These are phyloP conservation scores for Setaria viridis DNA, from an alignment of 202 grass and related monocot genomes.

Conservation along the genomic window DNA sequence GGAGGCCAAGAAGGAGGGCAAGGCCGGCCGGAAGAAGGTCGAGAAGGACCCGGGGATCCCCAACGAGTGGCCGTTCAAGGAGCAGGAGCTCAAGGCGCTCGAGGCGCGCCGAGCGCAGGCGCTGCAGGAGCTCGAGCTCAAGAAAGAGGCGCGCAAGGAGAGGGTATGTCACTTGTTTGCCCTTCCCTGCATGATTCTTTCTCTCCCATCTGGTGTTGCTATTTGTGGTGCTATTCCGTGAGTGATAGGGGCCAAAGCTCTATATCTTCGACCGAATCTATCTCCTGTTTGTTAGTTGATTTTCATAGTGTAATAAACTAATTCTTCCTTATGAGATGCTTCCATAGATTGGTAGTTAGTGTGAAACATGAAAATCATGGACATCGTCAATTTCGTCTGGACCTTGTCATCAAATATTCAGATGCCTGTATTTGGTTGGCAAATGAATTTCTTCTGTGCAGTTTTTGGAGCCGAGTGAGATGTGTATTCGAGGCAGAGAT, in stretches of 20 bases:
- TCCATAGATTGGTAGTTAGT: not conserved
- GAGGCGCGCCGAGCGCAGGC: constrained; percentile 66
- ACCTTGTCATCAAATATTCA: not conserved
- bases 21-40: constrained; percentile 61
- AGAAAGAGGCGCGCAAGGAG: constrained; percentile 93
- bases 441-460: not conserved
- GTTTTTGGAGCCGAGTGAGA: not conserved
- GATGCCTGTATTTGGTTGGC: not conserved
- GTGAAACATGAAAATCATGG: not conserved
- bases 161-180: constrained; percentile 54
- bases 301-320: not conserved
- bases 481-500: not conserved
- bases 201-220: not conserved
- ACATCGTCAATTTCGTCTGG: not conserved
- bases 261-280: not conserved
- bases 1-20: constrained; percentile 87
- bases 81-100: constrained; percentile 89
- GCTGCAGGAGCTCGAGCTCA: constrained; percentile 81
- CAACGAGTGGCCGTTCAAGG: constrained; percentile 98
- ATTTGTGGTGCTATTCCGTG: not conserved
- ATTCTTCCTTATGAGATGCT: not conserved
- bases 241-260: not conserved
- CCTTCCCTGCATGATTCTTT: not conserved
- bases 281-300: not conserved
- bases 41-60: constrained; percentile 98